Conservation (phyloP, 2,329 filamentous ascomycete genomes). For the Xylaria sp. region DNA sequence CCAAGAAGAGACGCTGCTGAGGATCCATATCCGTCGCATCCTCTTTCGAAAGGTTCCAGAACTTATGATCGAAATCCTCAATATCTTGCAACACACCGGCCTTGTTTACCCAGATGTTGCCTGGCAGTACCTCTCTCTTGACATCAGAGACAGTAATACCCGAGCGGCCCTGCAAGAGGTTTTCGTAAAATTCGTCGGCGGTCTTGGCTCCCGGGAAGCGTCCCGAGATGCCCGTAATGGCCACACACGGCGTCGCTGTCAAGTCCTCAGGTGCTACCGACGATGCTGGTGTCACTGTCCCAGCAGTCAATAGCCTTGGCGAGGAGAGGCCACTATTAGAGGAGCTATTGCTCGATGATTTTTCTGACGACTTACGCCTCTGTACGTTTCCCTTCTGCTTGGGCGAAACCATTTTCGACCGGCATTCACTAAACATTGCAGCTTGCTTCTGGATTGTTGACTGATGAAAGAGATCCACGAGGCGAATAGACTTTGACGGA, state of each 20-base stretch:
- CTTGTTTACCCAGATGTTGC: constrained; percentile 6
- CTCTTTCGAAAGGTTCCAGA: constrained; percentile 7
- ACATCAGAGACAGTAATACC: neutral
- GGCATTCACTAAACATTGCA: neutral
- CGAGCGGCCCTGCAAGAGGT: neutral
- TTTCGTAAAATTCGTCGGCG: constrained; percentile 6
- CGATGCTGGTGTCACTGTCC: neutral
- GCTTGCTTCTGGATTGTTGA: constrained; percentile 8
- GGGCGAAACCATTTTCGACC: neutral
- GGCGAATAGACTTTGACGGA: constrained; percentile 1
- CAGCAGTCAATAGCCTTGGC: neutral
- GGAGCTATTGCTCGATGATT: neutral
- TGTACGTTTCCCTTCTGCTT: neutral
- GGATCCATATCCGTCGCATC: constrained; percentile 7
- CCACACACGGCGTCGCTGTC: neutral
- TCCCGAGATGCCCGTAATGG: constrained; percentile 5
- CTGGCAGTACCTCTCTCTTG: neutral
- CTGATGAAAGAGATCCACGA: constrained; percentile 2
- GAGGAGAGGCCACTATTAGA: neutral
- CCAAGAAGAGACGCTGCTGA: constrained; percentile 14
- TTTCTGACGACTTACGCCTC: neutral
- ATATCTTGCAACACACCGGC: constrained; percentile 4
- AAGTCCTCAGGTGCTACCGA: neutral
- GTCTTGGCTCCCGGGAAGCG: constrained; percentile 8
- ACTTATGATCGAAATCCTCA: constrained; percentile 5